A percentile compares a stretch with the other conserved stretches of the same genome.
Conservation (phyloP, 331 rosid species). For the Quercus phellos region DNA sequence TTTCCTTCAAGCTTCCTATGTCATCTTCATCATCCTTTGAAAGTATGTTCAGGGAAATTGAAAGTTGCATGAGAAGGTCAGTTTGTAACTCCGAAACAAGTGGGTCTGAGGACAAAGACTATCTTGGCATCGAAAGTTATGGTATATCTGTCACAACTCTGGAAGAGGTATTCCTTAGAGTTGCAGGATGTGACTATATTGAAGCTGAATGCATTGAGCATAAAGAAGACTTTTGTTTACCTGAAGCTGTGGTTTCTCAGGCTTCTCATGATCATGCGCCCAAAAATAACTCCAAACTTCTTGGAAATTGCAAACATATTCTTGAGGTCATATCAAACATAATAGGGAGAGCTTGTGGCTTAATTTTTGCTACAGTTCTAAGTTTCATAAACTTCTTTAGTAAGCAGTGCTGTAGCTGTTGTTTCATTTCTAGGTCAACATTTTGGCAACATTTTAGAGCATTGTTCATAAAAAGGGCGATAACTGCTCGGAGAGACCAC, state of each 20-base stretch:
- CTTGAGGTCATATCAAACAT: constrained; percentile 47
- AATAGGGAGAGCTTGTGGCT: constrained; percentile 58
- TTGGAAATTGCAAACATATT: constrained; percentile 51
- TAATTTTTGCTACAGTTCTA: constrained; percentile 47
- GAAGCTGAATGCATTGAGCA: constrained; percentile 55
- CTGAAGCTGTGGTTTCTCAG: constrained; percentile 42
- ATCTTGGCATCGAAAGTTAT: constrained; percentile 83
- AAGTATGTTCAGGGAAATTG: constrained; percentile 92
- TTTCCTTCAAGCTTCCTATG: constrained; percentile 95
- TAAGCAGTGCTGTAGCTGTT: constrained; percentile 65
- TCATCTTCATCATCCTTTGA: constrained; percentile 82
- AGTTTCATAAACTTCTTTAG: constrained; percentile 54
- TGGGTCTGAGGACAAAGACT: constrained; percentile 35
- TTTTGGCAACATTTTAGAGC: constrained; percentile 92
- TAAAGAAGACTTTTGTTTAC: constrained; percentile 18
- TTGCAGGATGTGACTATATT: constrained; percentile 77
- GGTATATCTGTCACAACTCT: constrained; percentile 97
- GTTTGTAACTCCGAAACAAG: constrained; percentile 29
- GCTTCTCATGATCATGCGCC: constrained; percentile 42
- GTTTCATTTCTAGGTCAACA: constrained; percentile 63
- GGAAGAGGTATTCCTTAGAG: constrained; percentile 95
- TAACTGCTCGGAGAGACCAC: constrained; percentile 88
- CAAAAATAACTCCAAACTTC: constrained; percentile 31
- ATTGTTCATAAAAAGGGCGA: constrained; percentile 73
- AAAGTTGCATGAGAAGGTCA: constrained; percentile 67